Conservation (phyloP, 106 monocot species). For the Platanthera guangdongensis region DNA sequence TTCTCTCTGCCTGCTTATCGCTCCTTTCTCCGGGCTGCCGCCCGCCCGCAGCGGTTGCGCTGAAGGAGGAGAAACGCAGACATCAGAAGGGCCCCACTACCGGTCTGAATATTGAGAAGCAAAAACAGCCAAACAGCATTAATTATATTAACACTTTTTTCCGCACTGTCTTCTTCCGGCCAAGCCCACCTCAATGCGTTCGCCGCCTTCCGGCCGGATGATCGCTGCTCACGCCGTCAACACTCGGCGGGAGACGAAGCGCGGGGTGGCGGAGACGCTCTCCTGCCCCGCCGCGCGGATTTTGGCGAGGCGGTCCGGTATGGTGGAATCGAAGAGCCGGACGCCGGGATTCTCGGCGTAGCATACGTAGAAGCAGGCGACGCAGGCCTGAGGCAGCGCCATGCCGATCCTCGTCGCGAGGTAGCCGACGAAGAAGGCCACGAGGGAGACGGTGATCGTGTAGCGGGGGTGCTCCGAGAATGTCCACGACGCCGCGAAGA, state of each 20-base stretch:
- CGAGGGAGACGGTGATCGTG: constrained; percentile 77
- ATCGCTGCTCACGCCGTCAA: neutral
- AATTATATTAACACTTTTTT: too few relatives aligned
- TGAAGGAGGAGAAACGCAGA: too few relatives aligned
- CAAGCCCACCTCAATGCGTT: neutral
- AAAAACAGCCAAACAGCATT: constrained; percentile 5
- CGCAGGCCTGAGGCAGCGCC: constrained; percentile 93
- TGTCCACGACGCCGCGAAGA: constrained; percentile 72
- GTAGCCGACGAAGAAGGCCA: constrained; percentile 93
- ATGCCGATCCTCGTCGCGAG: constrained; percentile 97
- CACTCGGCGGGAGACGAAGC: constrained; percentile 36
- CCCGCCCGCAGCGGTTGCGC: too few relatives aligned
- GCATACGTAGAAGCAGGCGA: constrained; percentile 93
- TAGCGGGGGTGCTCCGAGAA: constrained; percentile 51
- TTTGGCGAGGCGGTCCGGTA: constrained; percentile 49
- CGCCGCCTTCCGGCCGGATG: too few relatives aligned
- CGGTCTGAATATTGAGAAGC: too few relatives aligned
- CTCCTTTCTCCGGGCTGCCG: too few relatives aligned
- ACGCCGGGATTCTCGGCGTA: constrained; percentile 77
- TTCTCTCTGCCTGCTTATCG: too few relatives aligned
- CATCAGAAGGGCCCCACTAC: too few relatives aligned
- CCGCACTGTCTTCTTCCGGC: neutral
- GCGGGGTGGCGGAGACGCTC: constrained; percentile 43
- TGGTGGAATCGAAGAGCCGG: constrained; percentile 75
- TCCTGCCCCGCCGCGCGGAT: constrained; percentile 38